Evolutionary conservation across 2,329 filamentous ascomycete species (phyloP).

Genomic region (Trichoderma harzianum): DNA sequence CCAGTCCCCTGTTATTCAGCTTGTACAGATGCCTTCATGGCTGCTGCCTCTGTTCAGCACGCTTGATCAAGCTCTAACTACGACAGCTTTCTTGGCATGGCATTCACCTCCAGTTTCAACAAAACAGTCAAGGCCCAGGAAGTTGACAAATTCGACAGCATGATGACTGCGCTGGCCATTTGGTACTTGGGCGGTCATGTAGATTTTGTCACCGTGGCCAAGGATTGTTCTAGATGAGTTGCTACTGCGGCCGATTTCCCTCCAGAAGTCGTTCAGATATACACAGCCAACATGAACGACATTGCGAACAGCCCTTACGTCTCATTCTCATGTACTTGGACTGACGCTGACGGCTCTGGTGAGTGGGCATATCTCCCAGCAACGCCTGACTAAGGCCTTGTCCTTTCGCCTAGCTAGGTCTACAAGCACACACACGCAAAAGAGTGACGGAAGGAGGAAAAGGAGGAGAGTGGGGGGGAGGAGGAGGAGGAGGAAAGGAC

Average conservation of each 20-base stretch:
- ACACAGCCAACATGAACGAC: constrained; percentile 41
- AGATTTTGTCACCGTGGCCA: constrained; percentile 58
- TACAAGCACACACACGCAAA: neutral
- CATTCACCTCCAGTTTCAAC: constrained; percentile 61
- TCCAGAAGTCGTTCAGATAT: constrained; percentile 55
- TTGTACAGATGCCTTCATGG: neutral
- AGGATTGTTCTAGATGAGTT: constrained; percentile 45
- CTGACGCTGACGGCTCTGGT: constrained; percentile 34
- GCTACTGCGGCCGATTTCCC: constrained; percentile 58
- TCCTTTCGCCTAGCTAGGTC: neutral
- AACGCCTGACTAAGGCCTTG: constrained; percentile 30
- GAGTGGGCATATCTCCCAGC: constrained; percentile 63
- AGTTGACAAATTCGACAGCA: constrained; percentile 34
- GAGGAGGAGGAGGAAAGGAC: too few relatives aligned
- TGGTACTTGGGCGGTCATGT: constrained; percentile 58
- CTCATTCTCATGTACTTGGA: constrained; percentile 41
- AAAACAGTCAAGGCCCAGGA: constrained; percentile 59
- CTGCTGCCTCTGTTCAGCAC: neutral
- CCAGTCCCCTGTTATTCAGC: neutral
- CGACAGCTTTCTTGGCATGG: constrained; percentile 41
- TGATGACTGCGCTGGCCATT: constrained; percentile 43
- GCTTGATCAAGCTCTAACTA: constrained; percentile 47
- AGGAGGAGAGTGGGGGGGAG: neutral
- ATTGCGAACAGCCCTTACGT: constrained; percentile 36
- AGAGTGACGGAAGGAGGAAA: neutral